Base-by-base conservation (phyloP, 257 asterid species). In the Paulownia fortunei region DNA sequence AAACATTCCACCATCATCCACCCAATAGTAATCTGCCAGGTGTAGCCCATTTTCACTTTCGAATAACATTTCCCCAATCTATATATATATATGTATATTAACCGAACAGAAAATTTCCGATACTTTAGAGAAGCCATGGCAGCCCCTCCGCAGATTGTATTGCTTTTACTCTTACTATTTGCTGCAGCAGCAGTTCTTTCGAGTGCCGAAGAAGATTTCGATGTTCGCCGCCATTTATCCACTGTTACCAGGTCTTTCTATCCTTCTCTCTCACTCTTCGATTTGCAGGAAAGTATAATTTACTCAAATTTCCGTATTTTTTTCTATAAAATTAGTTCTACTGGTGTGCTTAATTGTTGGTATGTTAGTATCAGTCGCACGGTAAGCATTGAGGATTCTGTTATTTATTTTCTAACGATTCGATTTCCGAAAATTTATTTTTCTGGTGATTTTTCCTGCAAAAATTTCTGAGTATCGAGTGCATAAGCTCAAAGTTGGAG, bases 201-300 rank as follows among this genome's bases (percentile, higher is more conserved):
- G 19, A 49, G 18, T 52, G 85, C 94, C 49, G 85, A 82, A 61
- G 87, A 82, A 12, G 16, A 13, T n/a, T 94, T 92, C 73, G 96
- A 94, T 73, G 94, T 94, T 76, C 97, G 98, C 30, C 84, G 79
- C 72, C 97, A 92, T 87, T 90, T 92, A 44, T 80, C 94, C 41
- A 88, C 97, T 37, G 98, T 86, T 16, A 84, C 98, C 32, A 90
- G 98, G 99, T 92, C 5, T 36, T 32, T 37, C 21, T 52, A 63
- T 67, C 36, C 21, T 64, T 52, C 47, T 36, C 26, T 61, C 46
- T 44, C 21, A 39, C 19, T 63, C 21, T 3, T 72, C 67, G 37
- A 64, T 56, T 77, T 73, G 39, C 55, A 67, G 69, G 11, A 5
- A 5, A 19, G 8, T 65, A 4, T 24, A 15, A 69, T 79, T 69